phyloP scores from a whole-genome alignment of 2,329 filamentous ascomycete genomes.

The Stachybotrys chartarum region DNA sequence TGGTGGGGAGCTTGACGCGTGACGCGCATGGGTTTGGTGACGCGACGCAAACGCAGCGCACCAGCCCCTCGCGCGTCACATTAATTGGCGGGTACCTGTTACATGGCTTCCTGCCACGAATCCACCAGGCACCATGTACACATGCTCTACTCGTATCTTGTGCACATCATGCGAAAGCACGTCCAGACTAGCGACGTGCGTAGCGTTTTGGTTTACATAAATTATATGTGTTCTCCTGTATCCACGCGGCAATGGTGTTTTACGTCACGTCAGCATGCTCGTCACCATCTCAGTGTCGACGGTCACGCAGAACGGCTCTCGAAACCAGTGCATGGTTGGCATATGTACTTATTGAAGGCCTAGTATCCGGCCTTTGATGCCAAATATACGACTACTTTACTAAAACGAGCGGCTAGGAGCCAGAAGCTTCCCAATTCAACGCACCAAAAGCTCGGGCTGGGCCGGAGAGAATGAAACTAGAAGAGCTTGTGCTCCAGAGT shows the following conservation, averaged over 20 bases:
- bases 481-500: constrained; percentile 98
- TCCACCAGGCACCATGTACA: no score
- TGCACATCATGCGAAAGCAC: no score
- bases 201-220: no score
- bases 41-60: constrained; percentile 11
- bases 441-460: neutral
- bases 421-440: neutral
- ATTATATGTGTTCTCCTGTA: no score
- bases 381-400: neutral
- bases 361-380: neutral
- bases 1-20: constrained; percentile 22
- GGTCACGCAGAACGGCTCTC: neutral
- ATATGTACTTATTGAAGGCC: neutral
- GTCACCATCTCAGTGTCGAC: no score
- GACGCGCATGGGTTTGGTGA: constrained; percentile 15
- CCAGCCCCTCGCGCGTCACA: constrained; percentile 5
- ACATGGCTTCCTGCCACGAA: no score
- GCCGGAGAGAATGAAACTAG: constrained; percentile 21
- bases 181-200: no score
- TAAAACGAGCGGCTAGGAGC: neutral
- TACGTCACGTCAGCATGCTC: neutral
- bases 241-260: no score
- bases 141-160: no score
- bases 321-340: neutral
- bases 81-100: no score